These are phyloP conservation scores for Mallotus nudiflorus DNA, from an alignment of 345 rosid genomes.

Conservation along the genomic window DNA sequence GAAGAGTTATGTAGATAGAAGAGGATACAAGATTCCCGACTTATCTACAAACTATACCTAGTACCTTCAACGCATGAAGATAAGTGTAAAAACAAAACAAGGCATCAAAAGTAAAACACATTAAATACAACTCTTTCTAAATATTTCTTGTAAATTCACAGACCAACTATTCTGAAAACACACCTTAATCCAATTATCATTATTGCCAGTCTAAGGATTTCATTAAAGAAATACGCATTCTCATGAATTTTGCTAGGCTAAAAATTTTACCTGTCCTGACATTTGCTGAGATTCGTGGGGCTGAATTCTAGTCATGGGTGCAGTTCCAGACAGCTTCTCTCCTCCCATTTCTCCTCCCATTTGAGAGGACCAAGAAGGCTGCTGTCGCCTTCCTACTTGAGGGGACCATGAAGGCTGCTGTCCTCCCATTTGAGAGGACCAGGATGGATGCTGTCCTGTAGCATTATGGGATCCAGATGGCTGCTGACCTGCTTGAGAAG, in stretches of 20 bases:
- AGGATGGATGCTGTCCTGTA: constrained; percentile 7
- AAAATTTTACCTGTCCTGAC: constrained; percentile 6
- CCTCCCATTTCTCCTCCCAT: constrained; percentile 8
- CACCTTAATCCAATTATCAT: no score
- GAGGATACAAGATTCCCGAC: no score
- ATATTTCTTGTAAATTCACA: no score
- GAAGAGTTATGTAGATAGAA: no score
- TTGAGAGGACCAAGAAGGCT: neutral
- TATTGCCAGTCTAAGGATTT: no score
- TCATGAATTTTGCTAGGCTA: neutral
- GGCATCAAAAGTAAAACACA: no score
- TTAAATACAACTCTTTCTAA: no score
- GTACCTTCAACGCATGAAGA: no score
- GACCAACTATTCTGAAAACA: no score
- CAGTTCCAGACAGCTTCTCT: constrained; percentile 3
- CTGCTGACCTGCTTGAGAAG: neutral
- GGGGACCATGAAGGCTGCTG: neutral
- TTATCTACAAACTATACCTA: no score
- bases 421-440: neutral
- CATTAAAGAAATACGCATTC: no score
- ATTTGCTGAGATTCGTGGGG: constrained; percentile 5
- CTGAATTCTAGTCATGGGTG: neutral
- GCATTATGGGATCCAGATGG: neutral
- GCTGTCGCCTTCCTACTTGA: neutral
- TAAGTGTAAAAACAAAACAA: no score